Evolutionary conservation across 106 monocot species (phyloP), one percentile per base, ranked within the genome.

Genomic region (Hemerocallis citrina): DNA sequence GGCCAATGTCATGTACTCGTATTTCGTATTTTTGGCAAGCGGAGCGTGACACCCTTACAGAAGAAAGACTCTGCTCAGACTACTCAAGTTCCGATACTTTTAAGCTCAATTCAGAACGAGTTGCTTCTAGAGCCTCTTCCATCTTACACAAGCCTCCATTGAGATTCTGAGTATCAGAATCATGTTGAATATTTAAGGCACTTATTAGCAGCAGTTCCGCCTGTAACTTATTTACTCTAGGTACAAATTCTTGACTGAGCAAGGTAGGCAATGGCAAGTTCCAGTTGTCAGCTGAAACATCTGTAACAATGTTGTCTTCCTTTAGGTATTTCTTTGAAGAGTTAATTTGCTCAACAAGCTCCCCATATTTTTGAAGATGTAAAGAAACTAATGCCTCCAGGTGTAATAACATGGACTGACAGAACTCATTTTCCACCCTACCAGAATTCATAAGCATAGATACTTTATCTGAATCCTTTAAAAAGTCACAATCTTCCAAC

Each of bases 11-110:
- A n/a, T n/a, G n/a, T n/a, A n/a, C n/a, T n/a, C n/a, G n/a, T n/a
- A n/a, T n/a, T n/a, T n/a, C n/a, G n/a, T n/a, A n/a, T n/a, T n/a
- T n/a, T n/a, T n/a, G n/a, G n/a, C n/a, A n/a, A n/a, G n/a, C n/a
- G n/a, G n/a, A n/a, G n/a, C n/a, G n/a, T n/a, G n/a, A n/a, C n/a
- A n/a, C 96, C 57, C 92, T 79, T 15, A 88, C 79, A 43, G 96
- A 88, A 32, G 84, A 76, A 68, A 92, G 73, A 57, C 77, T 87
- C 77, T 82, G 87, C 59, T 98, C 96, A 52, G 87, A 88, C 50
- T 82, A 84, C 34, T 82, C 82, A 15, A 98, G 69, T 69, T 95
- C 94, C 62, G 71, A 75, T 38, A 66, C 49, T 75, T 90, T 95
- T 14, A 67, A 27, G 41, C 77, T 58, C 55, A 84, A 64, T 42